A percentile compares a stretch with the other conserved stretches of the same genome.
Evolutionary conservation across 2,329 filamentous ascomycete species (phyloP).

Genomic region (Thelonectria blattea): DNA sequence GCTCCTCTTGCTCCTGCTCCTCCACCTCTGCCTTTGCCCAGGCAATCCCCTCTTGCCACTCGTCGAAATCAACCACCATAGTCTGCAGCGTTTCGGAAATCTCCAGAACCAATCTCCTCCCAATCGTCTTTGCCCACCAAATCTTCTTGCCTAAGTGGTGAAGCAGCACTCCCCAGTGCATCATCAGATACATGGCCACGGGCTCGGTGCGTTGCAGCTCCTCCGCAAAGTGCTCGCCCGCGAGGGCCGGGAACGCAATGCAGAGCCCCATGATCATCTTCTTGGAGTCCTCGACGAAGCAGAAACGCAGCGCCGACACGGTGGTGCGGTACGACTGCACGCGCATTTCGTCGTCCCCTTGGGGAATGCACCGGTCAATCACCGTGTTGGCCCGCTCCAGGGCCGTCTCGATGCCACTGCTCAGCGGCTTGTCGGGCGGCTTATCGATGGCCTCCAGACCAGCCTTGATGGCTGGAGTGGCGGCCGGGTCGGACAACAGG

Average conservation of each 20-base stretch:
- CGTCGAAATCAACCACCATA: constrained; percentile 14
- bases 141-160: constrained; percentile 30
- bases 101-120: constrained; percentile 31
- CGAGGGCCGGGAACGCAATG: constrained; percentile 40
- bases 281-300: constrained; percentile 44
- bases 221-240: constrained; percentile 40
- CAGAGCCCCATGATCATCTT: constrained; percentile 41
- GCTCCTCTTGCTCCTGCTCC: not conserved
- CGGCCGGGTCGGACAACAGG: constrained; percentile 16
- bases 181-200: constrained; percentile 44
- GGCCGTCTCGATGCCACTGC: constrained; percentile 15
- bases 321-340: constrained; percentile 23
- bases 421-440: not conserved
- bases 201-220: constrained; percentile 42
- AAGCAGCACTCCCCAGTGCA: constrained; percentile 47
- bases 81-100: constrained; percentile 22
- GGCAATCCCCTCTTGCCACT: constrained; percentile 28
- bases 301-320: constrained; percentile 42
- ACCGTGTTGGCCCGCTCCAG: constrained; percentile 17
- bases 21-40: constrained; percentile 33
- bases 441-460: constrained; percentile 6
- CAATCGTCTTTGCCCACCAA: constrained; percentile 37
- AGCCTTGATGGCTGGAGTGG: constrained; percentile 2
- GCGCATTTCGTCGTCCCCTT: not conserved
- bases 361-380: constrained; percentile 25